Evolutionary conservation across 2,329 filamentous ascomycete genomes (phyloP).

Genomic region (Colletotrichum sp.): DNA sequence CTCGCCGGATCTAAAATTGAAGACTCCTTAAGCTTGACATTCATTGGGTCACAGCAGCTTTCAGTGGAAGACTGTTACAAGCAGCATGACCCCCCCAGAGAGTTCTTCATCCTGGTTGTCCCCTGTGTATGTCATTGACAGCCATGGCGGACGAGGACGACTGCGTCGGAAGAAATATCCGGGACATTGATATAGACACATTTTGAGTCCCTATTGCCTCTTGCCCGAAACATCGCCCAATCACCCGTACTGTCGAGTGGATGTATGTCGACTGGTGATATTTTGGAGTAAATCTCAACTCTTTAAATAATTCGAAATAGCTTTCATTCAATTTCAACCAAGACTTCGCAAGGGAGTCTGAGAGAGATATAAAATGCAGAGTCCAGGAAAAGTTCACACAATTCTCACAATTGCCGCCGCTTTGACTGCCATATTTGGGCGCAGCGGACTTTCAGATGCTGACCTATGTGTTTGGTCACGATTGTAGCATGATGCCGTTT

Average conservation of each 20-base stretch:
- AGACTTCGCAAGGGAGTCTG: background rate
- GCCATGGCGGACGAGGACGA: background rate
- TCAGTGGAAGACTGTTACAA: too few relatives aligned
- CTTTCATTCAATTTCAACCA: background rate
- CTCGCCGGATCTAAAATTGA: too few relatives aligned
- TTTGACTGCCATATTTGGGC: too few relatives aligned
- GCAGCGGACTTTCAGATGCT: background rate
- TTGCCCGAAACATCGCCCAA: background rate
- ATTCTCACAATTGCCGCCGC: too few relatives aligned
- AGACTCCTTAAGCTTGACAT: too few relatives aligned
- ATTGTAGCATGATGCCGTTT: background rate
- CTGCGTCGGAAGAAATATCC: too few relatives aligned
- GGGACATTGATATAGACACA: background rate
- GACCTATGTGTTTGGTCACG: background rate
- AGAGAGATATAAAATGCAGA: background rate
- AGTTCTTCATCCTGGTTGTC: too few relatives aligned
- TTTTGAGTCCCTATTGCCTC: background rate
- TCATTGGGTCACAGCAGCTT: too few relatives aligned
- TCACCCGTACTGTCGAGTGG: fast-evolving
- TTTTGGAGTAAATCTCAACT: background rate
- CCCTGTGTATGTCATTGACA: too few relatives aligned
- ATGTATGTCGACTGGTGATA: background rate
- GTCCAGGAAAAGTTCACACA: background rate
- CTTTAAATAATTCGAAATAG: background rate
- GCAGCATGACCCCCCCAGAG: too few relatives aligned